Evolutionary conservation across 495 filamentous ascomycete genomes (phyloP).

Genomic region (Aspergillus homomorphus): DNA sequence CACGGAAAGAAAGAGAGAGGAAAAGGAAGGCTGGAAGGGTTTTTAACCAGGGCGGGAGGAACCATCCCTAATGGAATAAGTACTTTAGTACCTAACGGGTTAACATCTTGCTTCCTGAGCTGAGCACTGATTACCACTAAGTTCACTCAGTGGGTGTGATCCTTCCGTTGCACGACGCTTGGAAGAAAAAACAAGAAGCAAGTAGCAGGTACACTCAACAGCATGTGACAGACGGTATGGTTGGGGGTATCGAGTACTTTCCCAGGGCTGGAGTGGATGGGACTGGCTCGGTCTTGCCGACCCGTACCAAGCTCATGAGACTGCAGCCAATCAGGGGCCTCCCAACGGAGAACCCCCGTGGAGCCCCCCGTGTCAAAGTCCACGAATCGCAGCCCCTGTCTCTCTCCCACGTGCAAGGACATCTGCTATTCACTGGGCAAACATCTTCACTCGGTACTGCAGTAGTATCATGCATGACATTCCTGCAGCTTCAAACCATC

Average conservation of each 20-base stretch:
- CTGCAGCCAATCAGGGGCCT: background rate
- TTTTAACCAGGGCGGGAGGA: too few species aligned
- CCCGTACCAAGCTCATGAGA: background rate
- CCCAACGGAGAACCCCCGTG: background rate
- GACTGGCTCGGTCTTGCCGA: background rate
- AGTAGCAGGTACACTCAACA: background rate
- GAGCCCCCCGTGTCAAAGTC: background rate
- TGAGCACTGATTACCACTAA: too few species aligned
- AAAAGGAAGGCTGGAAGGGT: too few species aligned
- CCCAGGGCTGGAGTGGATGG: background rate
- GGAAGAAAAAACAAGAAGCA: too few species aligned
- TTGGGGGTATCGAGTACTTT: background rate
- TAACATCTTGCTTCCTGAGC: too few species aligned
- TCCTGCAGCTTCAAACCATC: background rate
- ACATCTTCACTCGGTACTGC: too few species aligned
- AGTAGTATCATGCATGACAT: background rate
- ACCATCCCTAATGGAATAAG: too few species aligned
- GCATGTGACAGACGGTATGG: background rate
- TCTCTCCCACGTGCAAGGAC: background rate
- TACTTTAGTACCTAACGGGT: too few species aligned
- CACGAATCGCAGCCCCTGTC: too few species aligned
- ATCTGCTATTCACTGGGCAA: background rate
- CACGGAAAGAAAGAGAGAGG: too few species aligned
- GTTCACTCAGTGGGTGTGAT: too few species aligned
- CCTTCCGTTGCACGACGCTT: too few species aligned